Percentiles rank a stretch among this genome's conserved stretches.
These are phyloP conservation scores for Fusarium praegraminearum DNA, from an alignment of 2,329 filamentous ascomycete genomes.

Conservation along the genomic window DNA sequence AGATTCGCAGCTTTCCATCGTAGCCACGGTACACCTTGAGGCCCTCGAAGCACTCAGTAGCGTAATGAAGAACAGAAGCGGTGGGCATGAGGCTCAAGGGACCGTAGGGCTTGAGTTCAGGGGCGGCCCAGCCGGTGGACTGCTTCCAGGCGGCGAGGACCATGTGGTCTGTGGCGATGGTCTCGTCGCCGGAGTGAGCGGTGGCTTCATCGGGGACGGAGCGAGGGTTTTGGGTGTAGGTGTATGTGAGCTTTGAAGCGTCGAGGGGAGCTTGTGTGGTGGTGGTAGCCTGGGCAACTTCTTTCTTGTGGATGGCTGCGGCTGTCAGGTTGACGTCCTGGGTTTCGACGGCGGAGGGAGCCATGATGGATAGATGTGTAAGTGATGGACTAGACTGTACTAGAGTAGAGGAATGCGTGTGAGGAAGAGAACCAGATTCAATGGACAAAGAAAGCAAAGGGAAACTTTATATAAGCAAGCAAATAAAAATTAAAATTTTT, in stretches of 20 bases:
- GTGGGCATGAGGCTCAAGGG: constrained; percentile 83
- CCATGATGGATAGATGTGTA: constrained; percentile 49
- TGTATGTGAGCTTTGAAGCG: constrained; percentile 71
- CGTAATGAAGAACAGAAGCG: constrained; percentile 86
- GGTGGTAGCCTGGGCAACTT: constrained; percentile 53
- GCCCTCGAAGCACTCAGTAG: constrained; percentile 91
- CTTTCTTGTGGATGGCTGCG: constrained; percentile 64
- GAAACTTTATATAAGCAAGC: constrained; percentile 22
- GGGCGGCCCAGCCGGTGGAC: constrained; percentile 76
- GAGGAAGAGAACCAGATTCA: background rate
- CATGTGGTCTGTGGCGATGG: constrained; percentile 88
- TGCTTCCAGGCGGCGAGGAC: constrained; percentile 77
- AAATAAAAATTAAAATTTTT: background rate
- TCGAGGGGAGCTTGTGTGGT: constrained; percentile 70
- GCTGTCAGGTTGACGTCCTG: constrained; percentile 66
- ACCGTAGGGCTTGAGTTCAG: constrained; percentile 81
- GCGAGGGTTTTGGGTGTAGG: constrained; percentile 62
- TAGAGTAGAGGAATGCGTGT: background rate
- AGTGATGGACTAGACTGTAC: background rate
- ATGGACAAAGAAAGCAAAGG: background rate
- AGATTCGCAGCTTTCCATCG: constrained; percentile 79
- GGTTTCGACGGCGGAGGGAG: constrained; percentile 60
- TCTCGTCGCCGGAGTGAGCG: constrained; percentile 62
- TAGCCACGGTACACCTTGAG: constrained; percentile 83
- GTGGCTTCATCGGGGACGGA: constrained; percentile 63